Percentiles rank a stretch among this genome's conserved stretches.
phyloP scores from a whole-genome alignment of 495 filamentous ascomycete species.

The Extremus antarcticus region DNA sequence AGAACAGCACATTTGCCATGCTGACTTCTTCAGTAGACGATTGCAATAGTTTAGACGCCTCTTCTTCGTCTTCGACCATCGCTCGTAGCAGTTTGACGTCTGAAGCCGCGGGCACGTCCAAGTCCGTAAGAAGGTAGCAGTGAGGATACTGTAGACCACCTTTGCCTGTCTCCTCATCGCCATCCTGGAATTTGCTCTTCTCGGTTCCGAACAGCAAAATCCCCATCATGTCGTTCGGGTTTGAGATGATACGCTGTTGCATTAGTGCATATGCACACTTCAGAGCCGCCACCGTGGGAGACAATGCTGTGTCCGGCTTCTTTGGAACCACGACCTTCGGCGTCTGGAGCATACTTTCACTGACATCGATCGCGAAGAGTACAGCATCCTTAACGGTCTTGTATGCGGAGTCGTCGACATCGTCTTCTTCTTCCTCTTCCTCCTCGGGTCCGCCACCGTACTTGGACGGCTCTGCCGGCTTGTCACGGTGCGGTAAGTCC shows the following conservation, averaged over 20 bases:
- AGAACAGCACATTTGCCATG: constrained; percentile 88
- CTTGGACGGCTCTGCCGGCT: constrained; percentile 9
- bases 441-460: constrained; percentile 6
- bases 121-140: constrained; percentile 83
- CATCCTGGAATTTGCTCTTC: constrained; percentile 68
- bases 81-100: constrained; percentile 72
- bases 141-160: constrained; percentile 66
- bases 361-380: constrained; percentile 92
- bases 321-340: constrained; percentile 55
- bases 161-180: constrained; percentile 45
- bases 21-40: constrained; percentile 53
- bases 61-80: constrained; percentile 65
- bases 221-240: constrained; percentile 95
- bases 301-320: constrained; percentile 46
- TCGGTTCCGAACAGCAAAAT: constrained; percentile 89
- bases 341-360: constrained; percentile 69
- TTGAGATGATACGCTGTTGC: constrained; percentile 95
- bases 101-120: constrained; percentile 74
- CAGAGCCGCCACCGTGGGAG: constrained; percentile 67
- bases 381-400: constrained; percentile 91
- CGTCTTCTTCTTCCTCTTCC: constrained; percentile 33
- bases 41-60: constrained; percentile 50
- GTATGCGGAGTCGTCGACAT: constrained; percentile 50
- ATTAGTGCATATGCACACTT: constrained; percentile 93
- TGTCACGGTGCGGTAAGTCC: constrained; percentile 3